Evolutionary conservation across 1,284 basidiomycete genomes (phyloP).

Genomic region (Cystobasidiaceae sp.): DNA sequence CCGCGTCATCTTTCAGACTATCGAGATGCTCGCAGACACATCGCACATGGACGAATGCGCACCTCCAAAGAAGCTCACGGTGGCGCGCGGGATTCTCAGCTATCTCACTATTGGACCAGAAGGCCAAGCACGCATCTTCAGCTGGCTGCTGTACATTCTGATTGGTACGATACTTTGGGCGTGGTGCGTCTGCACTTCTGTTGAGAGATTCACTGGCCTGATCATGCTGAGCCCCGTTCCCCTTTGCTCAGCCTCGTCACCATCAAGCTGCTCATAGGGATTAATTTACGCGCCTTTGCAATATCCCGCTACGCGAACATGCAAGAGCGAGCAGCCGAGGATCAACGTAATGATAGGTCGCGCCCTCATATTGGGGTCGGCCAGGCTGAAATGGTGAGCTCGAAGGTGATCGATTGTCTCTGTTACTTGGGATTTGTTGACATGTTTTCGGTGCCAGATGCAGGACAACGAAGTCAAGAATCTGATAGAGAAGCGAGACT

Average conservation of each 20-base stretch:
- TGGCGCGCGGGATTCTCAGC: conserved; percentile 1
- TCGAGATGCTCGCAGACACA: conserved; percentile 55
- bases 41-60: conserved; percentile 48
- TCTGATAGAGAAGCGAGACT: conserved; percentile 22
- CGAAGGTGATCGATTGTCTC: no score
- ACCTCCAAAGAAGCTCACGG: conserved; percentile 7
- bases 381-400: conserved; percentile 67
- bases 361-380: conserved; percentile 81
- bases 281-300: conserved; percentile 78
- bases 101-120: conserved; percentile 11
- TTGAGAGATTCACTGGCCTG: background rate
- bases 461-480: conserved; percentile 4
- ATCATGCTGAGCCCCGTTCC: conserved; percentile 37
- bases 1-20: conserved; percentile 75
- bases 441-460: no score
- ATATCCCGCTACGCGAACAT: conserved; percentile 66
- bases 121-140: conserved; percentile 49
- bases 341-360: conserved; percentile 76
- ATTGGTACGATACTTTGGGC: background rate
- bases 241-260: conserved; percentile 55
- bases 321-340: conserved; percentile 63
- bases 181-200: background rate
- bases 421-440: no score
- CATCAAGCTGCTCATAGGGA: conserved; percentile 80
- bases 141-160: conserved; percentile 50